Percentiles rank a stretch among this genome's conserved stretches.
phyloP scores from a whole-genome alignment of 2,329 filamentous ascomycete species.

The Macrophomina pseudophaseolina region DNA sequence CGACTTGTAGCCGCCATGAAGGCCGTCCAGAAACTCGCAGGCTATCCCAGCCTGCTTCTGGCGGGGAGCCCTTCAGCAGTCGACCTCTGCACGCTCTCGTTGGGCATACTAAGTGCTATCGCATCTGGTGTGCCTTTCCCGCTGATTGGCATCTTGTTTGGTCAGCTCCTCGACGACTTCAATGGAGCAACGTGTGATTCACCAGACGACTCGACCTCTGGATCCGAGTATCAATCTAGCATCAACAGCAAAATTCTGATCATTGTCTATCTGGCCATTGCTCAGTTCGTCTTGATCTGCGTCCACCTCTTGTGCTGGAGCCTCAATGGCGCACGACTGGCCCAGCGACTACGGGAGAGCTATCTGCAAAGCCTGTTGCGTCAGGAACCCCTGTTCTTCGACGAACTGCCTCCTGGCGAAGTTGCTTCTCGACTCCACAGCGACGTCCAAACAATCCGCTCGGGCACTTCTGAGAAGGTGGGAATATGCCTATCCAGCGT shows the following conservation, averaged over 20 bases:
- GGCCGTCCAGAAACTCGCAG: conserved; percentile 36
- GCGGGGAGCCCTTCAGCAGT: neutral
- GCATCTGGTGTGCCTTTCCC: conserved; percentile 68
- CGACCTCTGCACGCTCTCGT: conserved; percentile 24
- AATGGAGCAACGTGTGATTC: conserved; percentile 60
- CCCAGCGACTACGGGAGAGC: conserved; percentile 64
- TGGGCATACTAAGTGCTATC: conserved; percentile 54
- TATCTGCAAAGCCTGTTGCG: conserved; percentile 65
- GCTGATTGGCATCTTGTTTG: conserved; percentile 68
- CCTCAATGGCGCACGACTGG: conserved; percentile 66
- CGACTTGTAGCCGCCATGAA: conserved; percentile 1
- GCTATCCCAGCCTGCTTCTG: conserved; percentile 30
- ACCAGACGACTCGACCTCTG: conserved; percentile 36
- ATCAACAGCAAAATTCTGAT: conserved; percentile 64
- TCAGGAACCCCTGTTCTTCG: conserved; percentile 70
- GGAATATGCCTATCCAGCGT: conserved; percentile 66
- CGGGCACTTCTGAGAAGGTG: conserved; percentile 73
- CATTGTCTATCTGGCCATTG: conserved; percentile 69
- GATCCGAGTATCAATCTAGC: conserved; percentile 42
- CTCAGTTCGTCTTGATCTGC: conserved; percentile 68
- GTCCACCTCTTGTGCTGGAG: conserved; percentile 68
- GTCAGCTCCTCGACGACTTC: conserved; percentile 66
- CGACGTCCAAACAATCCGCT: conserved; percentile 70
- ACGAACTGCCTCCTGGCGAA: conserved; percentile 67
- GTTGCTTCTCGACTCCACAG: conserved; percentile 67